phyloP scores from a whole-genome alignment of 2,329 filamentous ascomycete genomes.

The Phialophora verrucosa region DNA sequence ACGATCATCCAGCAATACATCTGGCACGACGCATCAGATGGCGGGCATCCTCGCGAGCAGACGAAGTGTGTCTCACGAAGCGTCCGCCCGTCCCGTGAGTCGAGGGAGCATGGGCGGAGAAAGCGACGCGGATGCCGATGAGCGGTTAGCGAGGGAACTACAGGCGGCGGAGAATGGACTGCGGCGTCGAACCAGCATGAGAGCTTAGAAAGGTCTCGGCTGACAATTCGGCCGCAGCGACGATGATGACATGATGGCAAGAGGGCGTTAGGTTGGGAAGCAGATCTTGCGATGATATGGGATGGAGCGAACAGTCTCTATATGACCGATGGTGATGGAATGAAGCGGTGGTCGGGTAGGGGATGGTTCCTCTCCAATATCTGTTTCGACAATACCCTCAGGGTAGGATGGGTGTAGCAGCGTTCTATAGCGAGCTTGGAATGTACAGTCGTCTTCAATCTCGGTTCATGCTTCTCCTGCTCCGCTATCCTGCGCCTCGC shows the following conservation, averaged over 20 bases:
- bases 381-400: slow-evolving; percentile 25
- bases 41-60: slow-evolving; percentile 20
- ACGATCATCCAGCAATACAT: slow-evolving; percentile 37
- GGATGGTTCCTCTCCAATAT: background rate
- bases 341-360: background rate
- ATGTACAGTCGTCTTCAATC: slow-evolving; percentile 12
- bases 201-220: slow-evolving; percentile 32
- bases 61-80: slow-evolving; percentile 25
- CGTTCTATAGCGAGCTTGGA: slow-evolving; percentile 5
- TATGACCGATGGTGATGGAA: background rate
- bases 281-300: slow-evolving; percentile 3
- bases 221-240: background rate
- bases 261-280: slow-evolving; percentile 16
- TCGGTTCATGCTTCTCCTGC: background rate
- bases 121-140: slow-evolving; percentile 37
- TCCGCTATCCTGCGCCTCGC: background rate
- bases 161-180: slow-evolving; percentile 39
- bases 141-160: slow-evolving; percentile 37
- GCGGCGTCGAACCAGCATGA: slow-evolving; percentile 38
- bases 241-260: slow-evolving; percentile 20
- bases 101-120: slow-evolving; percentile 30
- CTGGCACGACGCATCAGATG: slow-evolving; percentile 31
- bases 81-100: slow-evolving; percentile 20
- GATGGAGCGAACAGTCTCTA: slow-evolving; percentile 6
- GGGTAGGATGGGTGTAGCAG: slow-evolving; percentile 1